These are phyloP conservation scores for Coprinopsis sp. DNA, from an alignment of 768 basidiomycete species.

Conservation along the genomic window DNA sequence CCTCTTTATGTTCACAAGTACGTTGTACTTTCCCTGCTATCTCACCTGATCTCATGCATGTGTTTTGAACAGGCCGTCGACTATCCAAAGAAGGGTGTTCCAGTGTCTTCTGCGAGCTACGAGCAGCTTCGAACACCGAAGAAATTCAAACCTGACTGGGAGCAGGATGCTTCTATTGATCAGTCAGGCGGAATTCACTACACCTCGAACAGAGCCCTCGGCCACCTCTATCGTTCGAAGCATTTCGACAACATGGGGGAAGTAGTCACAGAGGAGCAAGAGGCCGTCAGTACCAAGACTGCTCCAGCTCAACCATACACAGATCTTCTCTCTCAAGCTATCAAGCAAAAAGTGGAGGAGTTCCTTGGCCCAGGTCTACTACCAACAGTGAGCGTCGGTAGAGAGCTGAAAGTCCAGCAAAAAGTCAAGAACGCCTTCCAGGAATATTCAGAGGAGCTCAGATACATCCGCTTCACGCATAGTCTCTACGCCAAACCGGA, in stretches of 20 bases:
- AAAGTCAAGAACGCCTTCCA: slow-evolving; percentile 33
- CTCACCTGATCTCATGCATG: background rate
- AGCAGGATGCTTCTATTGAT: slow-evolving; percentile 52
- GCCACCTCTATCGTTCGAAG: slow-evolving; percentile 58
- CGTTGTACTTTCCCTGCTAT: no score
- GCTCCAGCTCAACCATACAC: slow-evolving; percentile 17
- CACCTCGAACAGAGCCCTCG: slow-evolving; percentile 62
- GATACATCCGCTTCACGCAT: slow-evolving; percentile 66
- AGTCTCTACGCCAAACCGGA: slow-evolving; percentile 54
- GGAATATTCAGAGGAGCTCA: slow-evolving; percentile 58
- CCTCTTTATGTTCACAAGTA: slow-evolving; percentile 54
- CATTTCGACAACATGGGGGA: background rate
- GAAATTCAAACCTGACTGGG: slow-evolving; percentile 74
- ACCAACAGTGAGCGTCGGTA: slow-evolving; percentile 13
- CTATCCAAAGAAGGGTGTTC: slow-evolving; percentile 73
- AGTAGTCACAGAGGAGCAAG: slow-evolving; percentile 18
- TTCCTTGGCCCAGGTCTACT: slow-evolving; percentile 18
- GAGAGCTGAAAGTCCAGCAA: no score
- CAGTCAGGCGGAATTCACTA: slow-evolving; percentile 57
- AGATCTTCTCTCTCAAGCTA: slow-evolving; percentile 35
- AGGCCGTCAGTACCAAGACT: slow-evolving; percentile 32
- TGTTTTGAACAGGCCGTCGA: slow-evolving; percentile 61
- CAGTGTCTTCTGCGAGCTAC: slow-evolving; percentile 44
- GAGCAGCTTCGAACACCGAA: slow-evolving; percentile 51
- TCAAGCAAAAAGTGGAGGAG: slow-evolving; percentile 25